Evolutionary conservation across 371 early-diverging fungal genomes (phyloP).

Genomic region (Apophysomyces variabilis): DNA sequence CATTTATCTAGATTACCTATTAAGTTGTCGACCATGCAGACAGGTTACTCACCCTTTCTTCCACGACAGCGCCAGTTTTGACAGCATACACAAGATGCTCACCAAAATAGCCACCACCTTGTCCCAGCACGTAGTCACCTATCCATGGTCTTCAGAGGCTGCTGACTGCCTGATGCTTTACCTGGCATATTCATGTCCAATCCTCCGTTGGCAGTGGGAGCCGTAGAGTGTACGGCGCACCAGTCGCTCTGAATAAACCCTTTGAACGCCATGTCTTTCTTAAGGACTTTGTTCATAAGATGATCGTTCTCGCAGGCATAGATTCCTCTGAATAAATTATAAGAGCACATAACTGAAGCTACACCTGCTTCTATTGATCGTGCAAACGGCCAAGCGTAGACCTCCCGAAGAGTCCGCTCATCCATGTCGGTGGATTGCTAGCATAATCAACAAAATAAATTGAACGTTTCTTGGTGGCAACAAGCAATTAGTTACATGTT

Average conservation of each 20-base stretch:
- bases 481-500: too few species aligned
- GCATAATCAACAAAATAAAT: too few species aligned
- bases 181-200: constrained; percentile 63
- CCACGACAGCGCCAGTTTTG: constrained; percentile 27
- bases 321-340: constrained; percentile 41
- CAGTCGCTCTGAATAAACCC: constrained; percentile 29
- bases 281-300: constrained; percentile 41
- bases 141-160: constrained; percentile 19
- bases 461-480: too few species aligned
- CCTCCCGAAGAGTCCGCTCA: constrained; percentile 48
- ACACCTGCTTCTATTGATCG: constrained; percentile 42
- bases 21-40: neutral
- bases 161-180: constrained; percentile 14
- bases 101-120: constrained; percentile 37
- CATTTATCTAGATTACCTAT: constrained; percentile 32
- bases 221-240: constrained; percentile 20
- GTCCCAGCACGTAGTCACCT: constrained; percentile 34
- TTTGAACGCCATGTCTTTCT: constrained; percentile 42
- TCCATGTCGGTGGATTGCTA: constrained; percentile 35
- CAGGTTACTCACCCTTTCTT: constrained; percentile 28
- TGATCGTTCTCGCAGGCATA: constrained; percentile 47
- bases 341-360: constrained; percentile 46
- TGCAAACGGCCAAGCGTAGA: constrained; percentile 54
- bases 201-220: constrained; percentile 37
- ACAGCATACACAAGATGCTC: constrained; percentile 39